Percentiles rank a stretch among this genome's conserved stretches.
Evolutionary conservation across 345 rosid genomes (phyloP).

Genomic region (Trapa bicornis): DNA sequence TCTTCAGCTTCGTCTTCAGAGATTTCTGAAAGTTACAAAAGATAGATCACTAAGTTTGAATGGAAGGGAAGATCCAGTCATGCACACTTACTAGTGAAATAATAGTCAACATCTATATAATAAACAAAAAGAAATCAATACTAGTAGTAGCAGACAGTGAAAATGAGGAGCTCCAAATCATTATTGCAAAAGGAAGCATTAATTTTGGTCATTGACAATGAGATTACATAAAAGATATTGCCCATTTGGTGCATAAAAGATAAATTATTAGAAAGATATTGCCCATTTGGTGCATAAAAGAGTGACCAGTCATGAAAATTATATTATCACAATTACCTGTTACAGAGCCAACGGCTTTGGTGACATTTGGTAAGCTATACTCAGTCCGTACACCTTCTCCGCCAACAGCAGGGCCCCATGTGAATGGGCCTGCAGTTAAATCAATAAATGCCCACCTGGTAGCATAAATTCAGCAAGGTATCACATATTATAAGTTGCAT

Average conservation of each 20-base stretch:
- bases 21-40: conserved; percentile 34
- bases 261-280: neutral
- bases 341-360: conserved; percentile 88
- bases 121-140: neutral
- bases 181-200: neutral
- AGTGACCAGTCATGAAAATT: neutral
- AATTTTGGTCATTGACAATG: neutral
- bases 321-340: conserved; percentile 36
- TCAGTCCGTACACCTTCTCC: conserved; percentile 98
- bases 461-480: conserved; percentile 3
- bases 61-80: too few species aligned
- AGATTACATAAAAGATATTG: neutral
- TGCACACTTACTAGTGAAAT: neutral
- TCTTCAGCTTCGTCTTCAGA: conserved; percentile 98
- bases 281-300: neutral
- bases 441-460: conserved; percentile 94
- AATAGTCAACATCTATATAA: neutral
- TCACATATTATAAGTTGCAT: neutral
- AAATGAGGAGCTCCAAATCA: neutral
- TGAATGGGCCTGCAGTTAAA: conserved; percentile 86
- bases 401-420: conserved; percentile 99
- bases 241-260: neutral
- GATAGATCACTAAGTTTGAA: too few species aligned
- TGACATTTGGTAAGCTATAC: conserved; percentile 81
- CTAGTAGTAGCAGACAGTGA: neutral